Evolutionary conservation across 1,284 basidiomycete species (phyloP).

Genomic region (Amylostereum chailletii): DNA sequence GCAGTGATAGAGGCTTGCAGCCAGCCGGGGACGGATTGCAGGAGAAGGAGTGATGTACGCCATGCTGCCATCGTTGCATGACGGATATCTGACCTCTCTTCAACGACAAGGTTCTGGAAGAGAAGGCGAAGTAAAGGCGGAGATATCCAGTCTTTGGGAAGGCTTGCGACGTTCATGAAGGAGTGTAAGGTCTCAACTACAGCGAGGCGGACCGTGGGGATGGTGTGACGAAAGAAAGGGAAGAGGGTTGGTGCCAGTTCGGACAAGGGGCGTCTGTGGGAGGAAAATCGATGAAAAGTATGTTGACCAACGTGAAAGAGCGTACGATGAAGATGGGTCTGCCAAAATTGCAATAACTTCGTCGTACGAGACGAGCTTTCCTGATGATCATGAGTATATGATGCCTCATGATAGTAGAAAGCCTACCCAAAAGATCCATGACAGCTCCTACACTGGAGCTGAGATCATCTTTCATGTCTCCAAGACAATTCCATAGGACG

Average conservation of each 20-base stretch:
- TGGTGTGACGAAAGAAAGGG: slow-evolving; percentile 97
- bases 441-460: slow-evolving; percentile 95
- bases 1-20: slow-evolving; percentile 46
- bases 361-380: slow-evolving; percentile 76
- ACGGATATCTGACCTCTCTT: slow-evolving; percentile 85
- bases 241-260: slow-evolving; percentile 84
- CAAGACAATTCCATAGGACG: slow-evolving; percentile 87
- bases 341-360: slow-evolving; percentile 73
- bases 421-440: slow-evolving; percentile 88
- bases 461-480: slow-evolving; percentile 93
- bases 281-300: slow-evolving; percentile 6
- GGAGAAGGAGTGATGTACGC: slow-evolving; percentile 58
- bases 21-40: slow-evolving; percentile 36
- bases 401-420: slow-evolving; percentile 1
- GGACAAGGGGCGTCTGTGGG: slow-evolving; percentile 63
- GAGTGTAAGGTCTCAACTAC: slow-evolving; percentile 87
- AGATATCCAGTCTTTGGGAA: slow-evolving; percentile 81
- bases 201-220: slow-evolving; percentile 86
- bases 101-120: slow-evolving; percentile 92
- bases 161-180: slow-evolving; percentile 72
- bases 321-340: slow-evolving; percentile 59
- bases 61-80: slow-evolving; percentile 74
- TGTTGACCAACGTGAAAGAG: slow-evolving; percentile 11
- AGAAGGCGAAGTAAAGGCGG: slow-evolving; percentile 76
- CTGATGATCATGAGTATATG: slow-evolving; percentile 27